Base-by-base conservation (phyloP, 768 basidiomycete genomes). In the Kwoniella sp. region DNA sequence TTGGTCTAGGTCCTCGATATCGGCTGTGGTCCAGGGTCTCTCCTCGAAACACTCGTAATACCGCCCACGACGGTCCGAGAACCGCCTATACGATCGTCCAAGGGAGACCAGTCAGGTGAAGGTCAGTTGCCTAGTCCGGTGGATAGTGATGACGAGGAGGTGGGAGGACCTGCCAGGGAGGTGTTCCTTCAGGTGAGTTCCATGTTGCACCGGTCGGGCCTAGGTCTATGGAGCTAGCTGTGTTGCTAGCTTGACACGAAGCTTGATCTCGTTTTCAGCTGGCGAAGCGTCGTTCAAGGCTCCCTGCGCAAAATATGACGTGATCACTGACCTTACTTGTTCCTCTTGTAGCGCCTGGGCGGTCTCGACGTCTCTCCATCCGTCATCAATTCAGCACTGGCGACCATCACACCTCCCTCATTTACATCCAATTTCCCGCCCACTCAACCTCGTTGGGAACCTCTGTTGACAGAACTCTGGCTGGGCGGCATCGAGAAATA, bases 1-100 rank as follows among this genome's bases (percentile, higher is more conserved):
- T 37, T 25, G 25, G 28, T 23, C 41, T 26, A 77, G 76, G 74
- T 77, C 17, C 65, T 82, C n/a, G 81, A 82, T 50, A 73, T 82
- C 23, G 81, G 81, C 22, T 81, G 79, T 56, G 81, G 81, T 2
- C 66, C 77, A 37, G 81, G 81, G 45, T 73, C 73, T 2, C 59
- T 79, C 23, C 72, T 77, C 29, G 69, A 76, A 58, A 77, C 77
- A 17, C 68, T 79, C 17, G 71, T 79, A 41, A 54, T 73, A 25
- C 81, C 81, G 1, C 64, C 79, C 2, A 65, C 73, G 7, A 77
- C 76, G 1, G 65, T 79, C 2, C 29, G 23, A 22, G 79, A 80
- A 54, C 66, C 74, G 1, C 72, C 74, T 17, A 72, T 81, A 45
- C 68, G 41, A 45, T 7, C 15, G 15, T 45, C 41, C 51, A 29